Percentiles rank a stretch among this genome's conserved stretches.
phyloP scores from a whole-genome alignment of 2,329 filamentous ascomycete species.

The Ophiostoma montium region DNA sequence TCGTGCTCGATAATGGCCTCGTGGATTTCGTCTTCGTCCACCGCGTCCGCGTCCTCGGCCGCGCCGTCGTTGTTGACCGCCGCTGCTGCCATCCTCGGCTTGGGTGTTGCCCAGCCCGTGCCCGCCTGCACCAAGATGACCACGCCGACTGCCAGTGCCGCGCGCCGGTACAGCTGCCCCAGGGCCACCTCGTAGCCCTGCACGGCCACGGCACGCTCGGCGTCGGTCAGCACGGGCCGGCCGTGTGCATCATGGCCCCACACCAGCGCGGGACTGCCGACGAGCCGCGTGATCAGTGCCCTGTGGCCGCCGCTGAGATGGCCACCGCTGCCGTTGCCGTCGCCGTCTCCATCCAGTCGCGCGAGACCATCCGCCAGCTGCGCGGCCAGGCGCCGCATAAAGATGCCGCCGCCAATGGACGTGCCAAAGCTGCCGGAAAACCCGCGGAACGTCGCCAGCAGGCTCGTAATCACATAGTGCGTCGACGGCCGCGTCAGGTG shows the following conservation, averaged over 20 bases:
- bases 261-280: constrained; percentile 37
- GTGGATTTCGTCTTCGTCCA: constrained; percentile 20
- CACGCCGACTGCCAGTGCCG: constrained; percentile 27
- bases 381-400: constrained; percentile 44
- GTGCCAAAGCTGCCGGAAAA: constrained; percentile 73
- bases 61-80: constrained; percentile 29
- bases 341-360: too few relatives aligned
- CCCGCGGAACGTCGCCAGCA: constrained; percentile 66
- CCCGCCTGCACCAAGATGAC: constrained; percentile 34
- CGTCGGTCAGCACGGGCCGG: constrained; percentile 18
- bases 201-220: constrained; percentile 32
- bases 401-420: constrained; percentile 64
- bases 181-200: constrained; percentile 33
- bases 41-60: constrained; percentile 19
- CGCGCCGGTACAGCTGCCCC: constrained; percentile 31
- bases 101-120: constrained; percentile 35
- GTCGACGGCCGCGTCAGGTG: constrained; percentile 52
- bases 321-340: too few relatives aligned
- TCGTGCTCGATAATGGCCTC: constrained; percentile 22
- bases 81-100: not conserved
- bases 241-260: constrained; percentile 23
- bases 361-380: constrained; percentile 48
- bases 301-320: constrained; percentile 22
- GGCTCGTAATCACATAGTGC: constrained; percentile 62
- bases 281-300: constrained; percentile 30